Conservation (phyloP, 345 rosid species). For the Bruguiera parviflora region DNA sequence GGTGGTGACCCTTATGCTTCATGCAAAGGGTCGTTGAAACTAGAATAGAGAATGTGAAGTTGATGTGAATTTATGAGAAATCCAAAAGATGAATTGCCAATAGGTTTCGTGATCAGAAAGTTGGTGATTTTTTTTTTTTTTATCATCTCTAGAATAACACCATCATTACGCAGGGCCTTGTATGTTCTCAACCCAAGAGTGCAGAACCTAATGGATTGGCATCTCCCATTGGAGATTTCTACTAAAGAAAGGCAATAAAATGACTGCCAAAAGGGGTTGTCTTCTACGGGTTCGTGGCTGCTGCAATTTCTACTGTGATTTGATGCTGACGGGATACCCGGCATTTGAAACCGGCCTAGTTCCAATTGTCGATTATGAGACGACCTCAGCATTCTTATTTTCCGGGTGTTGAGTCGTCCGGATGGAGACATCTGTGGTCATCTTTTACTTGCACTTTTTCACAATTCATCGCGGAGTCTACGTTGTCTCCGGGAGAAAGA, state of each 20-base stretch:
- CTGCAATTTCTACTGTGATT: conserved; percentile 19
- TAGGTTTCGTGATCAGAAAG: conserved; percentile 32
- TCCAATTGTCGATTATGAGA: conserved; percentile 18
- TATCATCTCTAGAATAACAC: conserved; percentile 30
- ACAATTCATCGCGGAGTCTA: conserved; percentile 4
- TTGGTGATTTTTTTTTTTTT: conserved; percentile 24
- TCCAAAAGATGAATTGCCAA: conserved; percentile 8
- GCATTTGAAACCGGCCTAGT: conserved; percentile 31
- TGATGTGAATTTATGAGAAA: conserved; percentile 8
- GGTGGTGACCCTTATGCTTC: conserved; percentile 3
- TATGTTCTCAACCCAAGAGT: conserved; percentile 26
- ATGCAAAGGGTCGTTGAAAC: conserved; percentile 16
- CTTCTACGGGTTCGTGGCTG: conserved; percentile 15
- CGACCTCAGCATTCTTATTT: conserved; percentile 23
- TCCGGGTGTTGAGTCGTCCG: conserved; percentile 41
- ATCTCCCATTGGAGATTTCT: conserved; percentile 17
- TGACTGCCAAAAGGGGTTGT: conserved; percentile 22
- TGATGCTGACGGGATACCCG: conserved; percentile 32
- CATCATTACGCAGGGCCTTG: conserved; percentile 35
- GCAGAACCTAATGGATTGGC: conserved; percentile 36
- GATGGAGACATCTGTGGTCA: conserved; percentile 19
- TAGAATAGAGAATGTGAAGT: conserved; percentile 17
- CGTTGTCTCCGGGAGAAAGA: not conserved
- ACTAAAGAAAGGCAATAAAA: conserved; percentile 14
- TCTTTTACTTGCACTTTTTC: conserved; percentile 11